These are phyloP conservation scores for Trichoderma simmonsii DNA, from an alignment of 2,329 filamentous ascomycete genomes.

Conservation along the genomic window DNA sequence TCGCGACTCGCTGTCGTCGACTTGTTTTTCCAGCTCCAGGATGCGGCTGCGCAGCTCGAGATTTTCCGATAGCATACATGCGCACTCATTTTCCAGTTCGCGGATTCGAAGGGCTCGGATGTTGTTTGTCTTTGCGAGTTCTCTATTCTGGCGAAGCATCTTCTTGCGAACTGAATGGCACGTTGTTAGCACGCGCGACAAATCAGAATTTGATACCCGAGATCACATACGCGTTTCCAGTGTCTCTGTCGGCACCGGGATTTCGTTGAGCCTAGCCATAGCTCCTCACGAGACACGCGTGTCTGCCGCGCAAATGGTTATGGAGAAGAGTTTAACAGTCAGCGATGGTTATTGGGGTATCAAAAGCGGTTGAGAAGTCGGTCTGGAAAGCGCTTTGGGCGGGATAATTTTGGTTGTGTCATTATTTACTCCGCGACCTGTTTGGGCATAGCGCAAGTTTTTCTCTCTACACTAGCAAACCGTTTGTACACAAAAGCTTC, in stretches of 20 bases:
- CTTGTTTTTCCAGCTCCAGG: conserved; percentile 64
- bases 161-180: conserved; percentile 65
- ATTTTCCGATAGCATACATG: conserved; percentile 75
- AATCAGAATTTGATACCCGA: conserved; percentile 16
- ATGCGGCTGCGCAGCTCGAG: conserved; percentile 69
- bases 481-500: conserved; percentile 7
- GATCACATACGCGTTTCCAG: conserved; percentile 64
- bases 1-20: conserved; percentile 58
- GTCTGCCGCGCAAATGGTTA: conserved; percentile 17
- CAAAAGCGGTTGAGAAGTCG: conserved; percentile 11
- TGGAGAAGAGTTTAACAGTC: neutral
- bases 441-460: conserved; percentile 27
- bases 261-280: conserved; percentile 82
- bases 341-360: neutral
- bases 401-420: conserved; percentile 28
- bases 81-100: conserved; percentile 70
- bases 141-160: conserved; percentile 79
- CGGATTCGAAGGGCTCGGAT: conserved; percentile 74
- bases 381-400: conserved; percentile 5
- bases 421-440: conserved; percentile 35
- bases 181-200: conserved; percentile 4
- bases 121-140: conserved; percentile 77
- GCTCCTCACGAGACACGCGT: conserved; percentile 38
- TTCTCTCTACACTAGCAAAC: neutral
- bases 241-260: conserved; percentile 63